Base-by-base conservation (phyloP, 2,329 filamentous ascomycete genomes). In the Aspergillus brasiliensis region DNA sequence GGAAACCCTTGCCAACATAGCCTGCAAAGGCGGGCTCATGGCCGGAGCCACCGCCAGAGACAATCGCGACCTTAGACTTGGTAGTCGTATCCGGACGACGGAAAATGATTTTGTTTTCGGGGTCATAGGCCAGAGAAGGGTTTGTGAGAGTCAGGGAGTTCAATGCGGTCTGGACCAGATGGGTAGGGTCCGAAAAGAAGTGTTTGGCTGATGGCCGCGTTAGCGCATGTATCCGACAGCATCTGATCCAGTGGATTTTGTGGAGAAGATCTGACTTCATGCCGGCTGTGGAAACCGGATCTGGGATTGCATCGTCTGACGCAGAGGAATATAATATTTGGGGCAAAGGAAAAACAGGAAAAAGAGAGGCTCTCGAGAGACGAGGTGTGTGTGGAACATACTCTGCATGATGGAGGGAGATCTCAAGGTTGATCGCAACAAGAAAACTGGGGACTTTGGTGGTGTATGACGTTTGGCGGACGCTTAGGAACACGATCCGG, bases 1-100 rank as follows among this genome's bases (percentile, higher is more conserved):
- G 85, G 63, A 97, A 80, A 51, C 92, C 93, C 8, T 84, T 82
- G 23, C 93, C 93, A 13, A 97, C 93, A 77, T 93, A 95, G 60
- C 87, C 90, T 1, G 88, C 87, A 73, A 97, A 97, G 61, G 89
- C 91, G 23, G 93, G 93, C 74, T 97, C 93, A 73, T 97, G 93
- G 67, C 93, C 93, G 19, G 89, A 91, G 57, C 94, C 94, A 65
- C 94, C 94, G 64, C 94, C 94, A 2, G 91, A 93, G 67, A 98
- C 83, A 70, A 97, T 83, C 58, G 91, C 91, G 47, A 97, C 92
- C 71, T 91, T 86, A 15, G 82, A 74, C 28, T 77, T 72, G 28
- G 71, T 73, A n/a, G 81, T 66, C 61, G 77, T 76, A 75, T 80
- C 70, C 21, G 86, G 88, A 17, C 90, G 85, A 58, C 86, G 85